Evolutionary conservation across 768 basidiomycete genomes (phyloP).

Genomic region (Termitomyces sp.): DNA sequence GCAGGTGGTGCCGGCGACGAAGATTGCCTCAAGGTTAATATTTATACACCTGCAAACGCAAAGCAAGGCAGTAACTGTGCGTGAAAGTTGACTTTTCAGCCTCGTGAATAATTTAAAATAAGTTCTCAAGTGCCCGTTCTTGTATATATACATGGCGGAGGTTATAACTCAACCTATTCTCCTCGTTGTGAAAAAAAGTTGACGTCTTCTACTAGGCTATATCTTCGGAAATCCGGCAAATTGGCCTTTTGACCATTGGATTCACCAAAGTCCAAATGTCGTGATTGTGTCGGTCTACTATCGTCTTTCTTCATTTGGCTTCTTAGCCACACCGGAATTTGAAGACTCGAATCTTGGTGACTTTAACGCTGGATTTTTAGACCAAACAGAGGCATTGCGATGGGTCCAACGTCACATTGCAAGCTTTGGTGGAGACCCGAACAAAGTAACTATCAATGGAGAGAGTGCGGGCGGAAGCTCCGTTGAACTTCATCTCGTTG

Average conservation of each 20-base stretch:
- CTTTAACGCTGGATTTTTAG: constrained; percentile 25
- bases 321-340: constrained; percentile 51
- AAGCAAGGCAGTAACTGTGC: constrained; percentile 43
- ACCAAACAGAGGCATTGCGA: constrained; percentile 58
- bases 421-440: constrained; percentile 62
- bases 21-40: constrained; percentile 66
- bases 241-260: constrained; percentile 67
- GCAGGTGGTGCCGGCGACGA: constrained; percentile 64
- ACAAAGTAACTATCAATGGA: constrained; percentile 56
- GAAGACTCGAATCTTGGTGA: constrained; percentile 29
- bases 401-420: constrained; percentile 64
- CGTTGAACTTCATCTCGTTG: constrained; percentile 56
- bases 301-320: constrained; percentile 60
- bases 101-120: not conserved
- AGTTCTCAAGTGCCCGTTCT: constrained; percentile 38
- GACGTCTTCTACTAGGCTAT: constrained; percentile 34
- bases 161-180: constrained; percentile 14
- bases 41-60: constrained; percentile 52
- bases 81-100: constrained; percentile 16
- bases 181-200: not conserved
- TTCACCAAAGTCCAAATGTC: constrained; percentile 59
- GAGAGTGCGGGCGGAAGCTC: constrained; percentile 57
- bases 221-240: constrained; percentile 57
- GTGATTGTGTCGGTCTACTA: constrained; percentile 68
- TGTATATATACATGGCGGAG: constrained; percentile 49